Evolutionary conservation across 495 filamentous ascomycete species (phyloP).

Genomic region (Penicillium canescens): DNA sequence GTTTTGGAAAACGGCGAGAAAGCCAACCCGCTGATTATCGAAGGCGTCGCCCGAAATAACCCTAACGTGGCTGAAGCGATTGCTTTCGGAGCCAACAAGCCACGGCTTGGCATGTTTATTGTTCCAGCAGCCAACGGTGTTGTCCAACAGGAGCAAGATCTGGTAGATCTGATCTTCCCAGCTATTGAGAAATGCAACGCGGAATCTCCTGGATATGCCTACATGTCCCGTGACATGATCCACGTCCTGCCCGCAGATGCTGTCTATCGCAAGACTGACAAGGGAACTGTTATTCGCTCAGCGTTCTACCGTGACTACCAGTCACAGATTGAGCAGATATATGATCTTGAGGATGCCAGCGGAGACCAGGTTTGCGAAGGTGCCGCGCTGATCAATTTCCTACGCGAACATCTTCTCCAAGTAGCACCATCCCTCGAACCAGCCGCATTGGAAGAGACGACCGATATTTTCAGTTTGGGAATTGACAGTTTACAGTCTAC

Average conservation of each 20-base stretch:
- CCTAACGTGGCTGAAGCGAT: constrained; percentile 28
- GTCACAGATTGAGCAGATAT: constrained; percentile 43
- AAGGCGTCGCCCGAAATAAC: constrained; percentile 37
- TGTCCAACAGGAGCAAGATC: constrained; percentile 30
- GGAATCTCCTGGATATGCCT: constrained; percentile 45
- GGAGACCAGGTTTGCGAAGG: constrained; percentile 11
- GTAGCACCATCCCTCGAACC: constrained; percentile 14
- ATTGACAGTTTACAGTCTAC: constrained; percentile 53
- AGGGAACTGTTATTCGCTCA: constrained; percentile 52
- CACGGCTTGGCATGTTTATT: constrained; percentile 39
- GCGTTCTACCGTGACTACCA: constrained; percentile 47
- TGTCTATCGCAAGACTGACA: constrained; percentile 49
- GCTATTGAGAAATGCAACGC: constrained; percentile 44
- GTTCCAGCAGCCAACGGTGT: constrained; percentile 32
- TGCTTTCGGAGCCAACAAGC: constrained; percentile 29
- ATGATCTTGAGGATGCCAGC: constrained; percentile 25
- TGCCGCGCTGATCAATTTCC: constrained; percentile 17
- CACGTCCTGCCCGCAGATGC: constrained; percentile 36
- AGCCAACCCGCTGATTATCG: constrained; percentile 59
- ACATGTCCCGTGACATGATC: constrained; percentile 52
- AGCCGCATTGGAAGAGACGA: constrained; percentile 17
- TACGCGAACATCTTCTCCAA: constrained; percentile 17
- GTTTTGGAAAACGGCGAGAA: constrained; percentile 64
- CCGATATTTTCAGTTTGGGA: constrained; percentile 49
- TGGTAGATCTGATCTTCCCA: constrained; percentile 46